Percentiles rank a stretch among this genome's conserved stretches.
These are phyloP conservation scores for Monosporozyma solicola DNA, from an alignment of 805 yeast species.

Conservation along the genomic window DNA sequence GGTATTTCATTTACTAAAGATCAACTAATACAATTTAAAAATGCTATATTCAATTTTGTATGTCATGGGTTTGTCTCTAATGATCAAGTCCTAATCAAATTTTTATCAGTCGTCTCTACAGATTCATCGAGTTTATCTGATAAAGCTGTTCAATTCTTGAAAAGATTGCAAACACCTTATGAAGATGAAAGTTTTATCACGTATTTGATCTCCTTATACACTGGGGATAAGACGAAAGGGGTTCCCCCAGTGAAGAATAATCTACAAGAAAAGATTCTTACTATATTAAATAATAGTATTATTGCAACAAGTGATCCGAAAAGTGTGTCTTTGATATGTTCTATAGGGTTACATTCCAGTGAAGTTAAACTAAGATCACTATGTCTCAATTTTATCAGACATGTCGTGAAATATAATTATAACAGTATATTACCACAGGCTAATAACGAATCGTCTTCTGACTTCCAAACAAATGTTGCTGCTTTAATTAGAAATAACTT, in stretches of 20 bases:
- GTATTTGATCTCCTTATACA: conserved; percentile 39
- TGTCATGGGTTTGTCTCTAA: conserved; percentile 33
- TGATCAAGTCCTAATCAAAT: conserved; percentile 34
- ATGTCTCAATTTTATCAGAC: conserved; percentile 55
- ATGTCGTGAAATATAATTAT: conserved; percentile 38
- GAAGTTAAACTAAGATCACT: conserved; percentile 46
- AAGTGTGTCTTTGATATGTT: conserved; percentile 40
- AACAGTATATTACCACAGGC: conserved; percentile 9
- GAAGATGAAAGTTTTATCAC: conserved; percentile 41
- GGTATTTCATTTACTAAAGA: conserved; percentile 50
- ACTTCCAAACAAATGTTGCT: conserved; percentile 34
- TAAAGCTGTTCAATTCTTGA: conserved; percentile 41
- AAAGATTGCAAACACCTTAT: conserved; percentile 42
- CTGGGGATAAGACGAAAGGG: conserved; percentile 37
- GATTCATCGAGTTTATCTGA: conserved; percentile 52
- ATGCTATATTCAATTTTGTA: conserved; percentile 30
- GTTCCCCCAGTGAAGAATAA: conserved; percentile 46
- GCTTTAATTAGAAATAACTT: conserved; percentile 45
- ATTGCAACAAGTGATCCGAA: conserved; percentile 35
- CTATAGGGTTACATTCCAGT: conserved; percentile 49
- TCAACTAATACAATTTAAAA: conserved; percentile 37
- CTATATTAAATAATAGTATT: conserved; percentile 43
- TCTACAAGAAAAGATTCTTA: conserved; percentile 49
- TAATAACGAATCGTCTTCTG: conserved; percentile 8
- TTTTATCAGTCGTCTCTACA: conserved; percentile 53